Conservation (phyloP, 1,284 basidiomycete species). For the Apiotrichum porosum region DNA sequence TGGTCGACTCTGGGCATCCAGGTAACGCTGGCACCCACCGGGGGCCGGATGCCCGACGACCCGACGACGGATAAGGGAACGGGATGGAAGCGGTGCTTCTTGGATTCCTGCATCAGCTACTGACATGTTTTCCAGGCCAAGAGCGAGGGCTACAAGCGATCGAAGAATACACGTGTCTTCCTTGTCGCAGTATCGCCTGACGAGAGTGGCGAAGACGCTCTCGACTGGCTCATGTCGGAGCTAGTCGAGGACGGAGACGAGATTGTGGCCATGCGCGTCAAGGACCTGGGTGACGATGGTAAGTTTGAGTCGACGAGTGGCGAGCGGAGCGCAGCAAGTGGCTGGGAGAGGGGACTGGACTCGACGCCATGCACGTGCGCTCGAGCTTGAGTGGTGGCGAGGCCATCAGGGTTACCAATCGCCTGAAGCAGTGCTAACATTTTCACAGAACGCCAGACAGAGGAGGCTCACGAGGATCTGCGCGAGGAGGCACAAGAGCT, state of each 20-base stretch:
- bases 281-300: conserved; percentile 76
- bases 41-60: too few relatives aligned
- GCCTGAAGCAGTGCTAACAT: too few relatives aligned
- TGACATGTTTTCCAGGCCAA: conserved; percentile 61
- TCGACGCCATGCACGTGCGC: too few relatives aligned
- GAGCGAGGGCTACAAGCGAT: conserved; percentile 73
- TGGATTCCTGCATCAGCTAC: too few relatives aligned
- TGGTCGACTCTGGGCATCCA: too few relatives aligned
- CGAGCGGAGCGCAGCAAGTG: too few relatives aligned
- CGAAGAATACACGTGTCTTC: conserved; percentile 78
- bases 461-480: conserved; percentile 64
- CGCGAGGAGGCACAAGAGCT: conserved; percentile 82
- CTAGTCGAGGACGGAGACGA: conserved; percentile 92
- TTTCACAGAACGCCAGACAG: conserved; percentile 57
- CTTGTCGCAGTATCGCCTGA: conserved; percentile 85
- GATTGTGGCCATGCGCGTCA: conserved; percentile 82
- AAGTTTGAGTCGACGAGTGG: conserved; percentile 23
- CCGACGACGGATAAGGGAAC: too few relatives aligned
- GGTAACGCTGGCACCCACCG: too few relatives aligned
- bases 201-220: conserved; percentile 74
- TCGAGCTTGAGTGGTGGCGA: too few relatives aligned
- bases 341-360: too few relatives aligned
- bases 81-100: too few relatives aligned
- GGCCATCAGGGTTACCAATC: too few relatives aligned
- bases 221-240: conserved; percentile 83